Evolutionary conservation across 2,329 filamentous ascomycete genomes (phyloP), one percentile per base, ranked within the genome.

Genomic region (Calonectria multiphialidica): DNA sequence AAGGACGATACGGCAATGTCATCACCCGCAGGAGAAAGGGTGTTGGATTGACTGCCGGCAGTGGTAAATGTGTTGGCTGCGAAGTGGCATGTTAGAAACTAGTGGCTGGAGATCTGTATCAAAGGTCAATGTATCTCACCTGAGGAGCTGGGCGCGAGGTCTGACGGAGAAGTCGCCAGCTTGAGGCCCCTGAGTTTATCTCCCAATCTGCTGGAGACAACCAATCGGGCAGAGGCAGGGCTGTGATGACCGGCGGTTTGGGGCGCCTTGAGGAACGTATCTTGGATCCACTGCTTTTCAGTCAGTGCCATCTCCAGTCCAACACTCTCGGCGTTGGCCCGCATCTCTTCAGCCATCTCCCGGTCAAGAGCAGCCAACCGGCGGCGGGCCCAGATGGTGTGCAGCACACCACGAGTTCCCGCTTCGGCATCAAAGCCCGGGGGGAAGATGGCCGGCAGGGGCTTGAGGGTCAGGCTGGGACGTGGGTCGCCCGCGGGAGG

Each of bases 311-410:
- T 98, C 80, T 95, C 91, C 68, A 97, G 85, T 2, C 94, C 95
- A 21, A 98, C 90, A 23, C 95, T 94, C 84, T 98, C 95, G 15
- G 90, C 89, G 80, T 97, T 98, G 74, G 88, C 86, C 77, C 89
- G 89, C 80, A 93, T 89, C 85, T 98, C 95, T 9, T 87, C 86
- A 12, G 90, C 90, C 77, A 98, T 96, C 86, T 98, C 95, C 70
- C 88, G 88, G 64, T 95, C 91, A 59, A 98, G 86, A 74, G 94
- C 92, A 37, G 91, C 90, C 25, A 98, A 85, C 49, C 95, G 88
- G 82, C 94, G 93, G 86, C 95, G 95, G 21, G 94, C 96, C 95
- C 96, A 98, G 70, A 96, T 91, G 2, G 95, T 98, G 81, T 98
- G 96, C 72, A 98, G 84, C 2, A 98, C 94, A 2, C 95, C 95